phyloP scores from a whole-genome alignment of 2,329 filamentous ascomycete genomes.

The Torrubiellomyces zombiae region DNA sequence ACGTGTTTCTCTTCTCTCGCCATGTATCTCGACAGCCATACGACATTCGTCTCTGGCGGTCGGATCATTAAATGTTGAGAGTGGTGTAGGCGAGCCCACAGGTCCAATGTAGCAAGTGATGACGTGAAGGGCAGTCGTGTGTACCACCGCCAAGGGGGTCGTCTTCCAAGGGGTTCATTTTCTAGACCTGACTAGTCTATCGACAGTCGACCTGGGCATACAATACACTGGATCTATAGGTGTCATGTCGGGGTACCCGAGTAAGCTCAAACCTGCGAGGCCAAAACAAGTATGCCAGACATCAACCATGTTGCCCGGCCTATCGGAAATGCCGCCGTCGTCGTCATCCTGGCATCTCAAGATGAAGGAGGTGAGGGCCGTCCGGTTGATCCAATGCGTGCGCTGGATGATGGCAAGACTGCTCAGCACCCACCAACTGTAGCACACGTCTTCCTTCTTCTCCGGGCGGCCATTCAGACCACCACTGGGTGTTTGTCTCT shows the following conservation, averaged over 20 bases:
- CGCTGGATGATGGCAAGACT: constrained; percentile 79
- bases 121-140: not conserved
- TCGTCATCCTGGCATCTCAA: constrained; percentile 76
- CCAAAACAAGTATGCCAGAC: constrained; percentile 93
- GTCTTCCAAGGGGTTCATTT: not conserved
- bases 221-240: constrained; percentile 81
- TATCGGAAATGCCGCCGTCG: constrained; percentile 70
- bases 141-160: not conserved
- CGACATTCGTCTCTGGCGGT: constrained; percentile 28
- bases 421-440: constrained; percentile 96
- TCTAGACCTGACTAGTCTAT: constrained; percentile 32
- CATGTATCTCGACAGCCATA: constrained; percentile 52
- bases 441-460: constrained; percentile 93
- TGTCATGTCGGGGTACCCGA: constrained; percentile 59
- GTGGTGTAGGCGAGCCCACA: not conserved
- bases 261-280: constrained; percentile 69
- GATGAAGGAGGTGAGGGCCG: constrained; percentile 67
- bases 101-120: too few relatives aligned
- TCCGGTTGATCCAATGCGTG: constrained; percentile 82
- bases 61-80: constrained; percentile 53
- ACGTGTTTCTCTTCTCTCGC: constrained; percentile 40
- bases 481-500: constrained; percentile 73
- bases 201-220: constrained; percentile 52
- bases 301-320: constrained; percentile 88
- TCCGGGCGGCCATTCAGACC: constrained; percentile 89